These are phyloP conservation scores for Talaromyces islandicus DNA, from an alignment of 2,329 filamentous ascomycete species.

Conservation along the genomic window DNA sequence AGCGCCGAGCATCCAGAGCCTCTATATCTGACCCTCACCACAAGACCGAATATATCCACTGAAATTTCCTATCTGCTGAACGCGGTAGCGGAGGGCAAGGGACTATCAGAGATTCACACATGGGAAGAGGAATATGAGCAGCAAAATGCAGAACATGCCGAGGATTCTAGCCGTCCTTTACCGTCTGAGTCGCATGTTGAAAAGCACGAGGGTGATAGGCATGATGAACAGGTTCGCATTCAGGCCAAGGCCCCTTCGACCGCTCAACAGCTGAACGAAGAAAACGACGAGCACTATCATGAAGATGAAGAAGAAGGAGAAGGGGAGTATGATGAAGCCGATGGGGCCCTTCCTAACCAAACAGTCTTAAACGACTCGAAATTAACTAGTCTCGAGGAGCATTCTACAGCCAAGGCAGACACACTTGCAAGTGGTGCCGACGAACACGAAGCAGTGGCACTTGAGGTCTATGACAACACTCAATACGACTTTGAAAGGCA, in stretches of 20 bases:
- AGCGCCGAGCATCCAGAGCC: conserved; percentile 47
- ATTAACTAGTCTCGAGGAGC: not conserved
- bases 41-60: conserved; percentile 48
- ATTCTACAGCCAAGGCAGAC: conserved; percentile 4
- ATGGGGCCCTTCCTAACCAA: not conserved
- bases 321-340: conserved; percentile 5
- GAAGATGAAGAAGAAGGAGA: conserved; percentile 15
- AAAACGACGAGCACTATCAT: conserved; percentile 8
- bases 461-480: conserved; percentile 12
- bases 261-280: not conserved
- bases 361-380: not conserved
- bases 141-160: conserved; percentile 9
- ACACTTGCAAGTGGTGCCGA: not conserved
- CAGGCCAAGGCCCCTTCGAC: conserved; percentile 2
- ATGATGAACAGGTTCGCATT: conserved; percentile 12
- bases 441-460: not conserved
- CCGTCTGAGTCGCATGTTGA: conserved; percentile 8
- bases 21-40: conserved; percentile 53
- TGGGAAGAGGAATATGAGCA: conserved; percentile 43
- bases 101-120: conserved; percentile 44
- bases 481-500: conserved; percentile 24
- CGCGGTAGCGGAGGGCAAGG: conserved; percentile 52
- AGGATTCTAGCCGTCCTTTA: not conserved
- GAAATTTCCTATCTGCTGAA: conserved; percentile 48
- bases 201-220: conserved; percentile 10